Base-by-base conservation (phyloP, 108 stramenopile genomes). In the Cyclotella cryptica region DNA sequence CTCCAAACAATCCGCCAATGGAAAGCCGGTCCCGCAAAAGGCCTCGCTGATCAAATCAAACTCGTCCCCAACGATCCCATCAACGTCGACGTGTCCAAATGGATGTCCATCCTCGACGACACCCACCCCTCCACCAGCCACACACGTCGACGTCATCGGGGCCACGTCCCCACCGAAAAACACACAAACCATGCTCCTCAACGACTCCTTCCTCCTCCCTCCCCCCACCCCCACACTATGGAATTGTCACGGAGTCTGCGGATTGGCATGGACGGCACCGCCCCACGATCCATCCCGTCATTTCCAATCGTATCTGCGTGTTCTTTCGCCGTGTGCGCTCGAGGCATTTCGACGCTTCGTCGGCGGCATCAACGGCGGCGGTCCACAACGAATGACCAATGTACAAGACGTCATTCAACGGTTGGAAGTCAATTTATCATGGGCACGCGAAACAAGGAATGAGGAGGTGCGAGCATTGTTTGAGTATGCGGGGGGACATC, bases 51-150 rank as follows among this genome's bases (percentile, higher is more conserved):
- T 14, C 26, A 47, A 53, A 62, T 78, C 0, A 63, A 55, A 26
- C 66, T 66, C 12, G 78, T 72, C 6, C 78, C 71, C 10, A 79
- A 79, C 44, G 71, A 79, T 53, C 44, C 78, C 28, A 30, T 72
- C n/a, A 65, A 72, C 39, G 78, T 79, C 14, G 78, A 79, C 59
- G 78, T 71, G 26, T 72, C 78, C 71, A 79, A 65, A 65, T 65
- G 64, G 64, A 65, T 44, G 64, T 19, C 64, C 8, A 19, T 21
- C 0, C 44, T 80, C 3, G 60, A 74, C 63, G 53, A 49, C 45
- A 67, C 63, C 43, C 18, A 44, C 0, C 13, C 35, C 35, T 35
- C 35, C 35, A 5, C 35, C 35, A n/a, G n/a, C n/a, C n/a, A n/a
- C n/a, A n/a, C n/a, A n/a, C n/a, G n/a, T n/a, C n/a, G n/a, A n/a